Percentiles rank a stretch among this genome's conserved stretches.
phyloP scores from a whole-genome alignment of 2,329 filamentous ascomycete genomes.

The Onygena corvina region DNA sequence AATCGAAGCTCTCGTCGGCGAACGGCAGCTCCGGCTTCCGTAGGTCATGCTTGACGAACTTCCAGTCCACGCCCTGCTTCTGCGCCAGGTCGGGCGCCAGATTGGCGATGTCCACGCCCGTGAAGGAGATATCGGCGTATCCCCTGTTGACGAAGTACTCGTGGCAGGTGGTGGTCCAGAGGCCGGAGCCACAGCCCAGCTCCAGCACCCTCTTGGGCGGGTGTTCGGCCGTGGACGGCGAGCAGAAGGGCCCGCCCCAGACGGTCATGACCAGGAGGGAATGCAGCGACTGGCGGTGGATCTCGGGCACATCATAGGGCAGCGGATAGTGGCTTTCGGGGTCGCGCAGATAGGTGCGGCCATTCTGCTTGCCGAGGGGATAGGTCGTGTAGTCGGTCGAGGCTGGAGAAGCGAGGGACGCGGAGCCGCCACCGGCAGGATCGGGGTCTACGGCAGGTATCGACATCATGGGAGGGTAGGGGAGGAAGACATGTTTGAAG shows the following conservation, averaged over 20 bases:
- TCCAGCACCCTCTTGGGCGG: slow-evolving; percentile 72
- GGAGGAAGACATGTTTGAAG: slow-evolving; percentile 15
- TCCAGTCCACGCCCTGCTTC: slow-evolving; percentile 71
- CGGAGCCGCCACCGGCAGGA: slow-evolving; percentile 19
- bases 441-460: slow-evolving; percentile 14
- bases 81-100: slow-evolving; percentile 49
- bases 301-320: slow-evolving; percentile 73
- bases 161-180: slow-evolving; percentile 84
- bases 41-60: slow-evolving; percentile 77
- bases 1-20: slow-evolving; percentile 65
- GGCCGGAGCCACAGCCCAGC: slow-evolving; percentile 72
- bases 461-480: slow-evolving; percentile 21
- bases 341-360: slow-evolving; percentile 72
- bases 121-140: slow-evolving; percentile 59
- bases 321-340: slow-evolving; percentile 63
- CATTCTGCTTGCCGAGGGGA: slow-evolving; percentile 61
- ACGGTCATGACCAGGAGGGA: slow-evolving; percentile 71
- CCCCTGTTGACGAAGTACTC: slow-evolving; percentile 61
- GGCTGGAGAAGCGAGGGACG: slow-evolving; percentile 25
- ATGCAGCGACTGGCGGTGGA: slow-evolving; percentile 75
- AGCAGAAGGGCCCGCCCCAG: slow-evolving; percentile 68
- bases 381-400: slow-evolving; percentile 32
- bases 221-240: slow-evolving; percentile 51
- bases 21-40: slow-evolving; percentile 66
- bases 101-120: slow-evolving; percentile 69